phyloP scores from a whole-genome alignment of 176 grass and related monocot species.

The Themeda triandra region DNA sequence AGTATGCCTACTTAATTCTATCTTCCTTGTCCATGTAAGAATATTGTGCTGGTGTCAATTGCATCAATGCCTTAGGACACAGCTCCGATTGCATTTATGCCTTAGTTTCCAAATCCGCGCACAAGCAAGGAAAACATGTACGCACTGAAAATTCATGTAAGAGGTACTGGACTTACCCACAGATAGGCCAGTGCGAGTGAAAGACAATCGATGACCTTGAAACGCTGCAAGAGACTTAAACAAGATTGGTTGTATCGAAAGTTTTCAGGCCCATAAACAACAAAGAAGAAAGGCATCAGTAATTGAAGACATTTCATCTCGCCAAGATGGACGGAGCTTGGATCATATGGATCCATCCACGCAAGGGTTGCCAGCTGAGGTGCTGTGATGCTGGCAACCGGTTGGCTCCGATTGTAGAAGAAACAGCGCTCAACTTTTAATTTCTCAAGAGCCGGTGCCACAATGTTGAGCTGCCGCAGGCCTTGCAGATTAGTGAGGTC shows the following conservation, averaged over 20 bases:
- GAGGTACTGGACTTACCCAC: not conserved
- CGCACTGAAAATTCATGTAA: not conserved
- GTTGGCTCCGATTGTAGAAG: not conserved
- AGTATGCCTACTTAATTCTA: not conserved
- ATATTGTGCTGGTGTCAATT: no score
- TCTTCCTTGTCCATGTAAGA: not conserved
- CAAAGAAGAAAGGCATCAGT: not conserved
- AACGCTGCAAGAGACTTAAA: not conserved
- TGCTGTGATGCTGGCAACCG: not conserved
- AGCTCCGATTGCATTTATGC: not conserved
- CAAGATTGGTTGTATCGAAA: not conserved
- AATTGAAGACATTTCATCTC: not conserved
- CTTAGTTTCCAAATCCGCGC: not conserved
- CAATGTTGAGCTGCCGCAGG: not conserved
- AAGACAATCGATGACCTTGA: not conserved
- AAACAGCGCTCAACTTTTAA: not conserved
- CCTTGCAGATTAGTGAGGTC: rapidly evolving
- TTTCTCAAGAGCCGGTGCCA: not conserved
- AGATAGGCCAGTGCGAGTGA: not conserved
- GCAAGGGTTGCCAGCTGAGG: not conserved
- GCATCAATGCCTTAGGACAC: not conserved
- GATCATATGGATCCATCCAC: slow-evolving; percentile 10
- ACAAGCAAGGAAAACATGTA: not conserved
- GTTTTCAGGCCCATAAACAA: not conserved
- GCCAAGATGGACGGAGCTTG: not conserved